These are phyloP conservation scores for Kazachstania bromeliacearum DNA, from an alignment of 805 yeast genomes.

Conservation along the genomic window DNA sequence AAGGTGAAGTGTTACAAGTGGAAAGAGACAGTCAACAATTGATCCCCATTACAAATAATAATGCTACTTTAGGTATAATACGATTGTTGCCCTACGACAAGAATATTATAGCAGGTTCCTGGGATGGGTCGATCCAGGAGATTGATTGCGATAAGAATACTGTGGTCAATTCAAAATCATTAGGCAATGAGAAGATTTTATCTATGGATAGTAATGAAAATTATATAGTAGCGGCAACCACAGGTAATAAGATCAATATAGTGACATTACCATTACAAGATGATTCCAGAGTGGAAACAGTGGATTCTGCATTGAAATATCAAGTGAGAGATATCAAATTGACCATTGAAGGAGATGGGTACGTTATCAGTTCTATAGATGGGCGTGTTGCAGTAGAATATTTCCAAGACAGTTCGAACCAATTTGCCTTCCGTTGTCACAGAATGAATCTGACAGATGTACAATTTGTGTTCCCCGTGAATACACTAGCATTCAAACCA, in stretches of 20 bases:
- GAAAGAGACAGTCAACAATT: slow-evolving; percentile 40
- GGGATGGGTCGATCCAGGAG: slow-evolving; percentile 46
- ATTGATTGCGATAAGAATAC: slow-evolving; percentile 34
- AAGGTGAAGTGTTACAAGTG: slow-evolving; percentile 43
- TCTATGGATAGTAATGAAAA: slow-evolving; percentile 48
- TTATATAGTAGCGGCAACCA: slow-evolving; percentile 44
- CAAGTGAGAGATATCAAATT: slow-evolving; percentile 51
- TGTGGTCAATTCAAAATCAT: slow-evolving; percentile 2
- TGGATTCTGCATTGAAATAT: slow-evolving; percentile 55
- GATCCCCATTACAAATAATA: slow-evolving; percentile 17
- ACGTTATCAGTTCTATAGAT: slow-evolving; percentile 65
- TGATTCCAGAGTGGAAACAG: slow-evolving; percentile 3
- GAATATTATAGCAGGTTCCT: slow-evolving; percentile 46
- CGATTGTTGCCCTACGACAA: slow-evolving; percentile 7
- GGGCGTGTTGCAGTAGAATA: slow-evolving; percentile 73
- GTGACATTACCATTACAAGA: slow-evolving; percentile 11
- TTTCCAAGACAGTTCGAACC: slow-evolving; percentile 38
- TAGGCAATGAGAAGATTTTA: slow-evolving; percentile 29
- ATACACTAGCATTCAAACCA: slow-evolving; percentile 71
- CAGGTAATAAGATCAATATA: slow-evolving; percentile 38
- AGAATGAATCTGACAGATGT: slow-evolving; percentile 37
- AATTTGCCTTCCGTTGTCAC: slow-evolving; percentile 80
- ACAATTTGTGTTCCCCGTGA: slow-evolving; percentile 66
- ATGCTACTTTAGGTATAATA: slow-evolving; percentile 36
- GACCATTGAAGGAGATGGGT: slow-evolving; percentile 47